Evolutionary conservation across 2,329 filamentous ascomycete species (phyloP).

Genomic region (Scedosporium dehoogii): DNA sequence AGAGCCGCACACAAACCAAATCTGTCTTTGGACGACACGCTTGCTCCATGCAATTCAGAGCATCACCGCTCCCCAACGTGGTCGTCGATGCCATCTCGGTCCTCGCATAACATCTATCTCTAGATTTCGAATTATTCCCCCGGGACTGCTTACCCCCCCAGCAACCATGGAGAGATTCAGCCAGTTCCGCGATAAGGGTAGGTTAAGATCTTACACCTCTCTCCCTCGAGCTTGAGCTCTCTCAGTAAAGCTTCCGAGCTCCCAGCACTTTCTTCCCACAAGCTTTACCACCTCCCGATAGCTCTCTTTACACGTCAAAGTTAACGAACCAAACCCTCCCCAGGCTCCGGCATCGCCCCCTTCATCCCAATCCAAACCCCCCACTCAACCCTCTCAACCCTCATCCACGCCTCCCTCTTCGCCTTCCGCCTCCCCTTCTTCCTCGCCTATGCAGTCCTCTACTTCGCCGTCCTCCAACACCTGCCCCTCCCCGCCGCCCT

Average conservation of each 20-base stretch:
- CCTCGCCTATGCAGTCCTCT: conserved; percentile 53
- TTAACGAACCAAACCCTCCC: background rate
- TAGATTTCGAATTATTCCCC: background rate
- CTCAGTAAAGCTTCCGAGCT: too few species aligned
- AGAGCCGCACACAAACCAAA: background rate
- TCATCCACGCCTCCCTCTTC: conserved; percentile 65
- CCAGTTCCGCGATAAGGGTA: conserved; percentile 87
- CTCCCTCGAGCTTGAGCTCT: too few species aligned
- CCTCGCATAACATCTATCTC: background rate
- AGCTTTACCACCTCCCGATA: background rate
- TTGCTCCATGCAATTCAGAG: background rate
- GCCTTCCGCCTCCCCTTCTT: conserved; percentile 71
- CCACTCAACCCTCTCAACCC: conserved; percentile 49
- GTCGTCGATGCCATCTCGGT: background rate
- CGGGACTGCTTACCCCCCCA: background rate
- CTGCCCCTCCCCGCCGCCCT: conserved; percentile 54
- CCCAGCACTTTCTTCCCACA: background rate
- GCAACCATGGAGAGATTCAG: conserved; percentile 82
- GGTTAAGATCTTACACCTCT: conserved; percentile 39
- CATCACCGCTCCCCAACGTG: background rate
- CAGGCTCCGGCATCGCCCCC: conserved; percentile 90
- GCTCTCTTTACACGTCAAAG: background rate
- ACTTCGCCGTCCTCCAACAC: conserved; percentile 76
- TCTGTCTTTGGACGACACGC: background rate
- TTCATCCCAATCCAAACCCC: conserved; percentile 76